phyloP scores from a whole-genome alignment of 371 early-diverging fungal genomes.

The Batrachochytrium dendrobatidis region DNA sequence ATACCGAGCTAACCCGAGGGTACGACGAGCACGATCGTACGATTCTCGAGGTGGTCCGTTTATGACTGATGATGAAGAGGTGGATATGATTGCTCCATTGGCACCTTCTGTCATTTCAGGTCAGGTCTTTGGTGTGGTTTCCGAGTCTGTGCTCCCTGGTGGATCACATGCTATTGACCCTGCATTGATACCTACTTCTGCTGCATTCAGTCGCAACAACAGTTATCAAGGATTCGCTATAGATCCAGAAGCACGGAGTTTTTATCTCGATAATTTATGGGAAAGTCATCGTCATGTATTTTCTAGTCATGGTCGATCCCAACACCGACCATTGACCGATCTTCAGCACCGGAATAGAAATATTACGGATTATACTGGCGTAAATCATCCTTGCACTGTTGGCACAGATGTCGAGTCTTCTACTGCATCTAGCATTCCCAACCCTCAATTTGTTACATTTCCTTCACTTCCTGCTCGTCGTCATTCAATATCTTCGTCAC shows the following conservation, averaged over 20 bases:
- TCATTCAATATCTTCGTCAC: neutral
- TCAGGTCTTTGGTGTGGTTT: no score
- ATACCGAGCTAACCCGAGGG: no score
- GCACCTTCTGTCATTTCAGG: no score
- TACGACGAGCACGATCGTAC: no score
- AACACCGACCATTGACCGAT: neutral
- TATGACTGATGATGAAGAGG: neutral
- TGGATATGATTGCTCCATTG: neutral
- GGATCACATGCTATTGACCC: no score
- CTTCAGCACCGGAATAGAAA: neutral
- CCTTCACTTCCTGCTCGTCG: neutral
- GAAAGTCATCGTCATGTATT: constrained; percentile 1
- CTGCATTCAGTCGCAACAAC: neutral
- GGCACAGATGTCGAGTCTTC: neutral
- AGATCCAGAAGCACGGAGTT: neutral
- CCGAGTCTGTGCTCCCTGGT: no score
- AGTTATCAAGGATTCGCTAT: neutral
- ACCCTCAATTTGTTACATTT: neutral
- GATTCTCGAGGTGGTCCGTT: no score
- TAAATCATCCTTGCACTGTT: no score
- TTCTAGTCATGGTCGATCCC: neutral
- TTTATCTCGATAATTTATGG: constrained; percentile 1
- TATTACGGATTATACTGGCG: no score
- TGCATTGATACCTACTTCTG: no score
- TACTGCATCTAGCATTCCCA: neutral